phyloP scores from a whole-genome alignment of 2,329 filamentous ascomycete genomes.

The Cladosporium sphaerospermum region DNA sequence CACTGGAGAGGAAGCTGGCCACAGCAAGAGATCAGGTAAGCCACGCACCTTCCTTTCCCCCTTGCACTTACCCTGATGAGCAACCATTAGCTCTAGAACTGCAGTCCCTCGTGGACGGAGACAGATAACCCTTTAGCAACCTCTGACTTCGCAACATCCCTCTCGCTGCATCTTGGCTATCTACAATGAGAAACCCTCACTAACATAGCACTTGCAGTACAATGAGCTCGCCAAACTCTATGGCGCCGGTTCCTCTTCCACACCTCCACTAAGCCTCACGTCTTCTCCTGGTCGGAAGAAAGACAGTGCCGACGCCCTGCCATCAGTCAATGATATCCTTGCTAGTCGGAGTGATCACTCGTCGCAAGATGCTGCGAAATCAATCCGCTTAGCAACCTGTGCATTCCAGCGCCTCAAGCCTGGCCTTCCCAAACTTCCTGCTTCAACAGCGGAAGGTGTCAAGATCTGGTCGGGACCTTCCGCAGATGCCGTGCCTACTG shows the following conservation, averaged over 20 bases:
- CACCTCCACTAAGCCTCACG: constrained; percentile 27
- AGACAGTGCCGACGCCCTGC: not conserved
- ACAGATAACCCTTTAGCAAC: constrained; percentile 11
- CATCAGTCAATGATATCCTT: constrained; percentile 9
- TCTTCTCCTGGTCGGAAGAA: constrained; percentile 26
- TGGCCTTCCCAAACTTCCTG: constrained; percentile 11
- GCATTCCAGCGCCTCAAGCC: constrained; percentile 19
- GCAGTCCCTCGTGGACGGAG: constrained; percentile 7
- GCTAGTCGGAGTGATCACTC: constrained; percentile 22
- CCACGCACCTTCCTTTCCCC: not conserved
- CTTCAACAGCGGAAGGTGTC: constrained; percentile 20
- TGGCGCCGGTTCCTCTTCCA: constrained; percentile 18
- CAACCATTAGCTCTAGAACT: constrained; percentile 13
- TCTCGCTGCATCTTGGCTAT: not conserved
- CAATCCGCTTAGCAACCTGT: constrained; percentile 27
- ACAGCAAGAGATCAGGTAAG: constrained; percentile 45
- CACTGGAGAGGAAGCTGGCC: constrained; percentile 42
- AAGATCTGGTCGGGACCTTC: constrained; percentile 30
- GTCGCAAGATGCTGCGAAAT: constrained; percentile 30
- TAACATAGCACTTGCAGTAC: constrained; percentile 22
- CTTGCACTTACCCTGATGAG: constrained; percentile 10
- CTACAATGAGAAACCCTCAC: not conserved
- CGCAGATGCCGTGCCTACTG: constrained; percentile 30
- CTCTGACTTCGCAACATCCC: constrained; percentile 4
- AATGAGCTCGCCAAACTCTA: constrained; percentile 29